Evolutionary conservation across 345 rosid species (phyloP), one percentile per base, ranked within the genome.

Genomic region (Citrus unshiu): DNA sequence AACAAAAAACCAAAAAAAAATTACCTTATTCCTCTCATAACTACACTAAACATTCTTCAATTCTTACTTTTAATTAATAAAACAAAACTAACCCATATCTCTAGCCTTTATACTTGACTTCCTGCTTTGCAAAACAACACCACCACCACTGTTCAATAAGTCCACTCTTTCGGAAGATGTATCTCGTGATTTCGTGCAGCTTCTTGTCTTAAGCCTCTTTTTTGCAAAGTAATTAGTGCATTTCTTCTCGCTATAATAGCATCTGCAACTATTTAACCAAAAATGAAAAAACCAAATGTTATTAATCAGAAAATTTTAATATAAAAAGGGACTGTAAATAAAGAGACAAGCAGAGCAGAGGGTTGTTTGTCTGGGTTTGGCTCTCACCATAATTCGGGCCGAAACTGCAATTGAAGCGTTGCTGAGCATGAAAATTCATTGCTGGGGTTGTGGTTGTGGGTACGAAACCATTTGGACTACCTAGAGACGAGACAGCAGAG

Each of bases 131-230:
- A 60, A 51, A 77, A 77, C 19, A 72, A 77, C 70, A 29, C 0
- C 35, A 34, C 0, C 35, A 34, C 0, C 9, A 66, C n/a, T 14
- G 0, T 89, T 90, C 86, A 89, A 60, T 93, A 93, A 2, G 84
- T 88, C 94, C 95, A 90, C 57, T 93, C 95, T 62, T 89, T 89
- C 21, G 91, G 98, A 37, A 93, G 83, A 39, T 74, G 81, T 76
- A 80, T 46, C 73, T 88, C 93, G 62, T 87, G 85, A 66, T 51
- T 83, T 51, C 83, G 32, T 3, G 67, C 59, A 39, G 73, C 74
- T 2, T 80, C 89, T 6, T 75, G 68, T 64, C 80, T 77, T 19
- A 80, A 29, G 32, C 63, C 72, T 40, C 85, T 46, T 43, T 76
- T 83, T 69, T 88, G 87, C 62, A 84, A 80, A 9, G 77, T 49